phyloP scores from a whole-genome alignment of 2,329 filamentous ascomycete genomes.

The Byssothecium circinans region DNA sequence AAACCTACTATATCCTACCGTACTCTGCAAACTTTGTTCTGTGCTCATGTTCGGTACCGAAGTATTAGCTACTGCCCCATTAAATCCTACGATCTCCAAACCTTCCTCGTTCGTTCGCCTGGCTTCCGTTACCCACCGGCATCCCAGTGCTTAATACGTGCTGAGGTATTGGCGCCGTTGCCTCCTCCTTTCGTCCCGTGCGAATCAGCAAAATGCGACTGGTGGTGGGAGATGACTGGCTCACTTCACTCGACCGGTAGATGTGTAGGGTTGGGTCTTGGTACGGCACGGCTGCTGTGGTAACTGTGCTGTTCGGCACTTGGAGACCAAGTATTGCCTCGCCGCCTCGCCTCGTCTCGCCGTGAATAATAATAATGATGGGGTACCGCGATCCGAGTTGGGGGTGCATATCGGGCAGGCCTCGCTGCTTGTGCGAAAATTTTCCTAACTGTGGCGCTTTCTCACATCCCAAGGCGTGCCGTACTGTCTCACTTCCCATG shows the following conservation, averaged over 20 bases:
- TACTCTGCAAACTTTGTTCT: neutral
- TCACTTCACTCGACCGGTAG: too few relatives aligned
- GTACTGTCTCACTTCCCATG: too few relatives aligned
- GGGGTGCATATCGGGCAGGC: conserved; percentile 4
- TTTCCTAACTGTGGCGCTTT: too few relatives aligned
- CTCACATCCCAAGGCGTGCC: too few relatives aligned
- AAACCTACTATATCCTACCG: too few relatives aligned
- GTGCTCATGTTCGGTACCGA: neutral
- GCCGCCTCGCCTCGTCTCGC: neutral
- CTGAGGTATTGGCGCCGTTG: too few relatives aligned
- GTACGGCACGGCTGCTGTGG: neutral
- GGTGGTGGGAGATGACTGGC: too few relatives aligned
- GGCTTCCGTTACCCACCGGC: neutral
- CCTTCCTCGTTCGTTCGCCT: neutral
- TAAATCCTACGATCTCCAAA: neutral
- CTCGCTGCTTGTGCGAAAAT: too few relatives aligned
- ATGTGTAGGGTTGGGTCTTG: too few relatives aligned
- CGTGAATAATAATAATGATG: neutral
- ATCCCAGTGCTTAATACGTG: neutral
- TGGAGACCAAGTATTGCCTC: neutral
- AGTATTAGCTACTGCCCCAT: neutral
- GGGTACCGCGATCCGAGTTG: conserved; percentile 16
- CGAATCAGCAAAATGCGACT: neutral
- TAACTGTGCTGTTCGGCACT: neutral
- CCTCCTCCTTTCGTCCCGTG: neutral